These are phyloP conservation scores for Sordariomycetes sp. DNA, from an alignment of 2,329 filamentous ascomycete genomes.

Conservation along the genomic window DNA sequence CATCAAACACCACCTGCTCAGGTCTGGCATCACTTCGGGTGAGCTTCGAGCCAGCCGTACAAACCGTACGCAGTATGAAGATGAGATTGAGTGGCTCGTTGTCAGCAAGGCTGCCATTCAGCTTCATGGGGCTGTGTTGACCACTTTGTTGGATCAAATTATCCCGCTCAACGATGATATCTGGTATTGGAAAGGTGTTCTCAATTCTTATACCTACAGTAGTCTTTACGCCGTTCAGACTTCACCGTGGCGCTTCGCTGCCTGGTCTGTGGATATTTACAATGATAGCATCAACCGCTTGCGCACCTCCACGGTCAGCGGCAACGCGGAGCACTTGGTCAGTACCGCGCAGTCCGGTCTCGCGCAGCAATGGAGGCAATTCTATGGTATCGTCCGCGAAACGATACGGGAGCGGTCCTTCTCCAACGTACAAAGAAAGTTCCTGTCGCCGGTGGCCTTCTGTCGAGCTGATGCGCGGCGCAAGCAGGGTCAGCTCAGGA, in stretches of 20 bases:
- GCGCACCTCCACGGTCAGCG: constrained; percentile 19
- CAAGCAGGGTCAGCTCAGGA: constrained; percentile 64
- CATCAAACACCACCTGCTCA: constrained; percentile 53
- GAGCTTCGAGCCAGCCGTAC: no score
- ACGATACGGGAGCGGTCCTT: constrained; percentile 67
- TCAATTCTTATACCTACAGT: constrained; percentile 69
- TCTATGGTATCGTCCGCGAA: constrained; percentile 72
- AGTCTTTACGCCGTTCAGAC: constrained; percentile 81
- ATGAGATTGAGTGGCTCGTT: constrained; percentile 82
- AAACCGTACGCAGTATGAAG: no score
- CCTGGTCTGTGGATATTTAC: constrained; percentile 63
- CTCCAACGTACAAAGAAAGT: constrained; percentile 57
- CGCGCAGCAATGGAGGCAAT: constrained; percentile 51
- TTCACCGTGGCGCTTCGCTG: constrained; percentile 66
- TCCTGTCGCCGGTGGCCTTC: constrained; percentile 71
- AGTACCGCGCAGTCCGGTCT: constrained; percentile 27
- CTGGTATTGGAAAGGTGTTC: constrained; percentile 90
- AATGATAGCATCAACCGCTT: constrained; percentile 44
- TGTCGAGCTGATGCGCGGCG: constrained; percentile 64
- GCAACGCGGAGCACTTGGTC: constrained; percentile 16
- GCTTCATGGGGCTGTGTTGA: constrained; percentile 72
- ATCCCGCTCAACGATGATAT: constrained; percentile 78
- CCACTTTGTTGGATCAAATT: constrained; percentile 71
- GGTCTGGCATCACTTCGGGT: constrained; percentile 42
- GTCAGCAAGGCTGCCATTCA: constrained; percentile 90